Evolutionary conservation across 2,329 filamentous ascomycete species (phyloP).

Genomic region (Raffaelea ambrosiae): DNA sequence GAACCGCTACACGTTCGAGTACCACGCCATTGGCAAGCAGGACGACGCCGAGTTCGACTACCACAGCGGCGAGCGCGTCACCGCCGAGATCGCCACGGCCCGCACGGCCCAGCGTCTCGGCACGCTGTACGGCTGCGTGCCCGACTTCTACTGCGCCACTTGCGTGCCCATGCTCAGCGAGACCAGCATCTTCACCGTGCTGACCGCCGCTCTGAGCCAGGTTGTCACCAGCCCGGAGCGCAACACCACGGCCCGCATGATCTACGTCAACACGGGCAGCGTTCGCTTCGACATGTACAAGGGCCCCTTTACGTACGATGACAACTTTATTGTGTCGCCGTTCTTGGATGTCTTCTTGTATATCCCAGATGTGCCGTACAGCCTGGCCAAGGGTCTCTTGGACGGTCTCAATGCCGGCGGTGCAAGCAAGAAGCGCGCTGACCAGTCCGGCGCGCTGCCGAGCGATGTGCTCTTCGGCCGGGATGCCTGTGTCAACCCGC

Average conservation of each 20-base stretch:
- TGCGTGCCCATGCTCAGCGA: conserved; percentile 44
- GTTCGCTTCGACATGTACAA: conserved; percentile 55
- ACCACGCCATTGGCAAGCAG: conserved; percentile 41
- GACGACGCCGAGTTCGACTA: conserved; percentile 11
- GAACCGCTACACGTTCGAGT: conserved; percentile 58
- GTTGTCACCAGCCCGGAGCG: conserved; percentile 44
- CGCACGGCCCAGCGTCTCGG: conserved; percentile 47
- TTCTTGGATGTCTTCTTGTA: conserved; percentile 46
- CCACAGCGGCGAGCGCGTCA: conserved; percentile 12
- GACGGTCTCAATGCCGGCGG: conserved; percentile 32
- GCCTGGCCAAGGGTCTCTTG: conserved; percentile 26
- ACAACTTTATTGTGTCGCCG: conserved; percentile 46
- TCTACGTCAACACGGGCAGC: conserved; percentile 52
- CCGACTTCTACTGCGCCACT: conserved; percentile 47
- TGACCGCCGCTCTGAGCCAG: conserved; percentile 40
- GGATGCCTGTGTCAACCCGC: neutral
- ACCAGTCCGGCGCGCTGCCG: conserved; percentile 26
- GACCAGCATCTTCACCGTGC: conserved; percentile 46
- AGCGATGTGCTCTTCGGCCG: conserved; percentile 5
- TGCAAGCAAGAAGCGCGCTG: conserved; percentile 21
- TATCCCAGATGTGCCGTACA: conserved; percentile 42
- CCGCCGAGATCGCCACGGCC: conserved; percentile 25
- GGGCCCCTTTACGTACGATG: conserved; percentile 50
- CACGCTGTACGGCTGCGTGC: conserved; percentile 50
- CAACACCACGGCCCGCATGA: conserved; percentile 41